A percentile compares a stretch with the other conserved stretches of the same genome.
Conservation (phyloP, 1,139 yeast species). For the Saccharomyces hybrid region DNA sequence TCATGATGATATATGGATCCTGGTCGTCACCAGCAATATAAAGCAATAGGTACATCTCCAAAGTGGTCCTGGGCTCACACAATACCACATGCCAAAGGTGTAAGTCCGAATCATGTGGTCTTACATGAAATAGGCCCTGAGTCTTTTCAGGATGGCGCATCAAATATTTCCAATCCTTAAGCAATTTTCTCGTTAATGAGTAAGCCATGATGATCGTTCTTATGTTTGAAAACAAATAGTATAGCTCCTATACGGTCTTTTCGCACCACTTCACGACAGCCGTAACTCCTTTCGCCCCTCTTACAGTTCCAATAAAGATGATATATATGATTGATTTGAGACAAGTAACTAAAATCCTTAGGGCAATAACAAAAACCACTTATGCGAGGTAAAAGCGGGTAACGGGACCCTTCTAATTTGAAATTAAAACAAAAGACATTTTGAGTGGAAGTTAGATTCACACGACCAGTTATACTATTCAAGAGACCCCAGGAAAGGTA, state of each 20-base stretch:
- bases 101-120: conserved; percentile 30
- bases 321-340: neutral
- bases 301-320: neutral
- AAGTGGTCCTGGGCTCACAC: conserved; percentile 11
- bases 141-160: conserved; percentile 7
- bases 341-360: neutral
- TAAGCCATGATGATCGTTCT: neutral
- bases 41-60: conserved; percentile 23
- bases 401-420: neutral
- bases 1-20: conserved; percentile 18
- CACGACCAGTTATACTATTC: neutral
- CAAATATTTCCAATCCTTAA: conserved; percentile 30
- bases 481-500: neutral
- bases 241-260: neutral
- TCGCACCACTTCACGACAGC: neutral
- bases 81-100: conserved; percentile 29
- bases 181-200: conserved; percentile 20
- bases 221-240: neutral
- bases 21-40: conserved; percentile 15
- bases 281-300: neutral
- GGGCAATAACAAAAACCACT: neutral
- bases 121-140: conserved; percentile 12
- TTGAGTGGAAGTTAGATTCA: neutral
- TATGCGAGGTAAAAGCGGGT: neutral
- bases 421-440: neutral